A percentile compares a stretch with the other conserved stretches of the same genome.
Evolutionary conservation across 192 early-diverging fungal genomes (phyloP).

Genomic region (Blastocladiella britannica): DNA sequence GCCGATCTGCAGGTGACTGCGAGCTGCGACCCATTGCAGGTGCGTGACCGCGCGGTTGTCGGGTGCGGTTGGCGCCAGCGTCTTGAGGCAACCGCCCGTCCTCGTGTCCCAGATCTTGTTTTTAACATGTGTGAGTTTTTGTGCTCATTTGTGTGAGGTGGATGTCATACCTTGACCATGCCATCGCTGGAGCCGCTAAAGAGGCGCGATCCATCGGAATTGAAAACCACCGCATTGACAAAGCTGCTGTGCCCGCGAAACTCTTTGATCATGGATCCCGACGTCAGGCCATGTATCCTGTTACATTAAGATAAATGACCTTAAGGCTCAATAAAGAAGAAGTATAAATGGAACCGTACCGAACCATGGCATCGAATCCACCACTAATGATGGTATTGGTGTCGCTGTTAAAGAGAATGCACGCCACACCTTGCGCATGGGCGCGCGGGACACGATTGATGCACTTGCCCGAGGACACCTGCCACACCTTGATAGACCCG

Average conservation of each 20-base stretch:
- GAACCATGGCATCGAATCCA: conserved; percentile 56
- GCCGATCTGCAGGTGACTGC: conserved; percentile 62
- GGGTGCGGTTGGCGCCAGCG: conserved; percentile 26
- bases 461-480: conserved; percentile 48
- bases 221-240: conserved; percentile 61
- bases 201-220: conserved; percentile 42
- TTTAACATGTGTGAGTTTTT: neutral
- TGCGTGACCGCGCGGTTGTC: conserved; percentile 34
- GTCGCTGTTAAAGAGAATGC: conserved; percentile 54
- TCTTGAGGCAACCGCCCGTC: conserved; percentile 39
- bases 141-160: neutral
- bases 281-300: conserved; percentile 76
- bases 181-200: conserved; percentile 74
- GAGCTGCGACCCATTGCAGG: conserved; percentile 37
- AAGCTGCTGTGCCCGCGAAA: conserved; percentile 80
- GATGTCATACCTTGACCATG: conserved; percentile 41
- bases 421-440: conserved; percentile 65
- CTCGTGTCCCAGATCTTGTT: conserved; percentile 74
- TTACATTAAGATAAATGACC: neutral
- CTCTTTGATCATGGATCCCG: conserved; percentile 76
- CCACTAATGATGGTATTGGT: conserved; percentile 57
- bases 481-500: conserved; percentile 81
- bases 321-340: neutral
- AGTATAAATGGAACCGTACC: conserved; percentile 15
- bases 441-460: conserved; percentile 53